Evolutionary conservation across 2,329 filamentous ascomycete genomes (phyloP), one percentile per base, ranked within the genome.

Genomic region (Alternaria sp.): DNA sequence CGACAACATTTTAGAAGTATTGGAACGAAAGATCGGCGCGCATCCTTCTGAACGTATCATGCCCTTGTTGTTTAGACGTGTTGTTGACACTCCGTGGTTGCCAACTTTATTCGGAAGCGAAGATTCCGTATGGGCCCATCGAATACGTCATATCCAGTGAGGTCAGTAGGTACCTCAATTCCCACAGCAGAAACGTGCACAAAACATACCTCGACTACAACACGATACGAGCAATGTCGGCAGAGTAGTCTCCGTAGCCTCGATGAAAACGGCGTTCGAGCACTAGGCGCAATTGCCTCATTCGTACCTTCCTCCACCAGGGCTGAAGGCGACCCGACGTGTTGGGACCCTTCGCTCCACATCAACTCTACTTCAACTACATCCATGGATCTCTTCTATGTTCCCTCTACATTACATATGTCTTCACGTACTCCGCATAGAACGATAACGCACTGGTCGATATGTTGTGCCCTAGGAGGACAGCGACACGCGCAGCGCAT

Each of bases 271-370:
- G 63, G 63, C 52, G 43, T 59, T 45, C 17, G 59, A 40, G 36
- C 54, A 49, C 59, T 57, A 57, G 51, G 55, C 23, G 50, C 55
- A 61, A 51, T 54, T 64, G 44, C 64, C 57, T 28, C 54, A 58
- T 64, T 60, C 45, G 61, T 66, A 56, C 44, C 30, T 57, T 52
- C 52, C 56, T 50, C 64, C 64, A 59, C 52, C 30, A 59, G 54
- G 66, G 67, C 67, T 69, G 66, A 64, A 46, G 26, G n/a, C 40
- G 54, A 57, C 68, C 69, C 64, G 62, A 66, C 44, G 17, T 49
- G 32, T 54, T 66, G 66, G 68, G 60, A 59, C 50, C 47, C 52
- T 50, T 50, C 26, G 44, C 49, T 51, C 49, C 57, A 54, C 61
- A 47, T 25, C 58, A 57, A 61, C 54, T 62, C 46, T 59, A 54